These are phyloP conservation scores for Botrytis byssoidea DNA, from an alignment of 2,329 filamentous ascomycete genomes.

Conservation along the genomic window DNA sequence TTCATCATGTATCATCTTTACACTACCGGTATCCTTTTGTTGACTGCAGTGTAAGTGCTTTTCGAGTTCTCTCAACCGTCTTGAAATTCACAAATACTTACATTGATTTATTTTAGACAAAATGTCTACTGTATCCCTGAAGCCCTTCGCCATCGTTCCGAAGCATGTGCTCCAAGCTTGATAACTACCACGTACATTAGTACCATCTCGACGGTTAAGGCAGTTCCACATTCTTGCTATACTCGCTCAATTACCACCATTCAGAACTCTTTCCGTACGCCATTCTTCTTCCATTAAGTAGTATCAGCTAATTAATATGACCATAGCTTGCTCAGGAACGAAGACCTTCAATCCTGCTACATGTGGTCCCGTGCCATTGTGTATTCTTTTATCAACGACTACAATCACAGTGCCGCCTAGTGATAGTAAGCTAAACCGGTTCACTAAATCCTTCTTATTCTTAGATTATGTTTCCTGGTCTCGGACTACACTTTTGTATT, in stretches of 20 bases:
- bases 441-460: constrained; percentile 34
- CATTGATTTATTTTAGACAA: background rate
- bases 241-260: constrained; percentile 32
- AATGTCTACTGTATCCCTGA: constrained; percentile 10
- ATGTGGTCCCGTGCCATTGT: constrained; percentile 17
- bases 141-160: constrained; percentile 3
- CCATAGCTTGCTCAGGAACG: constrained; percentile 18
- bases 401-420: constrained; percentile 42
- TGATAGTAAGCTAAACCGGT: background rate
- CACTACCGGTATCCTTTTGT: background rate
- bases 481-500: background rate
- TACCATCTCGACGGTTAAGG: constrained; percentile 25
- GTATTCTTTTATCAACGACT: constrained; percentile 30
- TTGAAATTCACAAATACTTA: background rate
- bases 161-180: constrained; percentile 21
- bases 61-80: background rate
- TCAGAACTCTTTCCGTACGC: constrained; percentile 17
- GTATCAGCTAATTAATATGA: background rate
- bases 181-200: constrained; percentile 25
- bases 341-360: constrained; percentile 6
- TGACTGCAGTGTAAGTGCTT: constrained; percentile 7
- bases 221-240: constrained; percentile 33
- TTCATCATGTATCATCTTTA: constrained; percentile 15
- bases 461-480: background rate
- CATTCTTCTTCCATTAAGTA: background rate